phyloP scores from a whole-genome alignment of 805 yeast genomes.

The Saccharomycopsis oosterbeekiorum region DNA sequence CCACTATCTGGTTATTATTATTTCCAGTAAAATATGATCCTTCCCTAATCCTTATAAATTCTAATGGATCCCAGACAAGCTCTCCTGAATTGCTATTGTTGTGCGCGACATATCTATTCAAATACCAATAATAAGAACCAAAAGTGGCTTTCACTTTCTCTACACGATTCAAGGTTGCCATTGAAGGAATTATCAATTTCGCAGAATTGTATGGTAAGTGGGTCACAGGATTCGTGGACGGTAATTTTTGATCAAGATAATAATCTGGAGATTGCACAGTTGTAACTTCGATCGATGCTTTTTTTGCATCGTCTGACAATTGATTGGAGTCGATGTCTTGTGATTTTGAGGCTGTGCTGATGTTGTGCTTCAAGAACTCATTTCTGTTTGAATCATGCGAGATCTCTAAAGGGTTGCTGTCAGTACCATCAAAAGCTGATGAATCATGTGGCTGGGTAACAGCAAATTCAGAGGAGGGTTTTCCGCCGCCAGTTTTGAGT shows the following conservation, averaged over 20 bases:
- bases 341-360: neutral
- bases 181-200: constrained; percentile 2
- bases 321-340: neutral
- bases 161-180: constrained; percentile 13
- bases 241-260: neutral
- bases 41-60: constrained; percentile 13
- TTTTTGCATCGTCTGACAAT: neutral
- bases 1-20: neutral
- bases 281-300: neutral
- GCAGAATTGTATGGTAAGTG: neutral
- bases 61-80: constrained; percentile 16
- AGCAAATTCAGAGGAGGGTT: neutral
- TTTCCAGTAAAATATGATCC: neutral
- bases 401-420: too few species aligned
- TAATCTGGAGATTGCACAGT: neutral
- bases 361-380: neutral
- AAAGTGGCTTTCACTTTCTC: constrained; percentile 11
- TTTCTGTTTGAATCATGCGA: neutral
- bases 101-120: neutral
- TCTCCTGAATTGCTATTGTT: neutral
- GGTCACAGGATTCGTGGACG: neutral
- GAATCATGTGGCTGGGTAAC: neutral
- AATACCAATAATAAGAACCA: constrained; percentile 8
- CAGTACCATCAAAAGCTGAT: neutral
- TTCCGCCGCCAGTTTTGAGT: neutral